A percentile compares a stretch with the other conserved stretches of the same genome.
Evolutionary conservation across 2,329 filamentous ascomycete genomes (phyloP).

Genomic region (Aspergillus latus): DNA sequence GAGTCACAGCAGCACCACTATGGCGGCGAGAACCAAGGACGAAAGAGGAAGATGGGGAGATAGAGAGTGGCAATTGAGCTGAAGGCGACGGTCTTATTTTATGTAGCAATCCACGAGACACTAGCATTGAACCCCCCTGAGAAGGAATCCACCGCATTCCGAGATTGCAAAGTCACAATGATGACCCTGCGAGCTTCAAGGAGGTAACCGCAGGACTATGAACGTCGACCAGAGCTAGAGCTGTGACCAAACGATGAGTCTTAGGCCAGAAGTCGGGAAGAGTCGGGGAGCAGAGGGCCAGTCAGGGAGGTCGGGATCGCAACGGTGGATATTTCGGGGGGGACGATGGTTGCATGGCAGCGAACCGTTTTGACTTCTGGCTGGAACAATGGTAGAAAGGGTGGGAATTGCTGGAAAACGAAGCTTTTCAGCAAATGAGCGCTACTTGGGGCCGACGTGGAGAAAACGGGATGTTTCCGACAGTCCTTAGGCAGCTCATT

Average conservation of each 20-base stretch:
- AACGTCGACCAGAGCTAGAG: conserved; percentile 15
- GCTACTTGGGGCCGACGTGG: conserved; percentile 17
- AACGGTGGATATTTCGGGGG: conserved; percentile 24
- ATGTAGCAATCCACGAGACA: conserved; percentile 27
- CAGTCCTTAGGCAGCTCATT: conserved; percentile 5
- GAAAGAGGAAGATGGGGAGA: conserved; percentile 22
- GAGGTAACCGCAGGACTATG: conserved; percentile 24
- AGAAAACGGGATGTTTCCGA: conserved; percentile 26
- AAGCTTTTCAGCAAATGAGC: conserved; percentile 24
- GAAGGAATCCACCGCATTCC: conserved; percentile 37
- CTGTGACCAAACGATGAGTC: conserved; percentile 13
- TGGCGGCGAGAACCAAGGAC: conserved; percentile 14
- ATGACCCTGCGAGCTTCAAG: conserved; percentile 20
- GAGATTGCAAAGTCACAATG: conserved; percentile 55
- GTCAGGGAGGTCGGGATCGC: conserved; percentile 22
- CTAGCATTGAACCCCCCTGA: conserved; percentile 35
- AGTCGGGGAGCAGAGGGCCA: conserved; percentile 25
- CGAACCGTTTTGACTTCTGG: conserved; percentile 21
- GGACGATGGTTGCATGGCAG: conserved; percentile 23
- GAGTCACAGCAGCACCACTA: conserved; percentile 26
- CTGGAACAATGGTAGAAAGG: conserved; percentile 12
- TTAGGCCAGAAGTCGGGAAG: conserved; percentile 26
- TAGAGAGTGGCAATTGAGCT: conserved; percentile 12
- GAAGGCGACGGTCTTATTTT: conserved; percentile 31
- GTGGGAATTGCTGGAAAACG: conserved; percentile 20